These are phyloP conservation scores for Vanrija sp. DNA, from an alignment of 1,284 basidiomycete genomes.

Conservation along the genomic window DNA sequence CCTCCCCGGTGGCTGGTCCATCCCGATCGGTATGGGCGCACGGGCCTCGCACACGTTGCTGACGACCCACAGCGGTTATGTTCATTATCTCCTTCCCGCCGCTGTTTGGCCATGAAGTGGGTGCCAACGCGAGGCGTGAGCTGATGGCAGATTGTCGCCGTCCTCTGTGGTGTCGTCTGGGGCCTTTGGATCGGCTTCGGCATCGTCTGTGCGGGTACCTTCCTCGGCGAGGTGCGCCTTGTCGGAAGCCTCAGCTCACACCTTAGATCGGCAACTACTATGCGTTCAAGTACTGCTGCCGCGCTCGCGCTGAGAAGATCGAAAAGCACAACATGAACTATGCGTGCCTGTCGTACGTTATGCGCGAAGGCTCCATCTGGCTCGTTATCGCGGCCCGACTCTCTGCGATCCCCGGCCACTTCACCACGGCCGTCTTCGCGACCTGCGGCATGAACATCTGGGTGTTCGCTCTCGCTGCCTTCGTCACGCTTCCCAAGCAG, in stretches of 20 bases:
- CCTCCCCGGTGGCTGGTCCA: slow-evolving; percentile 63
- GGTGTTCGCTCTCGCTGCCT: slow-evolving; percentile 64
- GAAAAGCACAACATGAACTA: slow-evolving; percentile 69
- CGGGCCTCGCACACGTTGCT: slow-evolving; percentile 55
- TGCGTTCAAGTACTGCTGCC: slow-evolving; percentile 52
- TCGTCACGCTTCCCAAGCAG: slow-evolving; percentile 70
- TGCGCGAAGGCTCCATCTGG: slow-evolving; percentile 73
- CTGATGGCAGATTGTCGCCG: slow-evolving; percentile 36
- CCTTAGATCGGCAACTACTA: slow-evolving; percentile 52
- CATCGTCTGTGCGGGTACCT: slow-evolving; percentile 36
- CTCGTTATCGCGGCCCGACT: slow-evolving; percentile 68
- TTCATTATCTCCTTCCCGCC: slow-evolving; percentile 48
- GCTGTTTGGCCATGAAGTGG: slow-evolving; percentile 44
- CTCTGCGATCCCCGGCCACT: slow-evolving; percentile 65
- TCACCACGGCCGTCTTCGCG: slow-evolving; percentile 63
- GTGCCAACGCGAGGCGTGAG: background rate
- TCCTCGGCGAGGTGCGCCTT: slow-evolving; percentile 36
- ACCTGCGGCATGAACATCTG: slow-evolving; percentile 72
- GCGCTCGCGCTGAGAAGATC: slow-evolving; percentile 62
- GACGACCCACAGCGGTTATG: slow-evolving; percentile 60
- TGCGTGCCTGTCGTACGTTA: slow-evolving; percentile 69
- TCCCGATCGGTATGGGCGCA: slow-evolving; percentile 67
- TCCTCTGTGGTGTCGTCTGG: slow-evolving; percentile 45
- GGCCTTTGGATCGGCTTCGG: slow-evolving; percentile 46
- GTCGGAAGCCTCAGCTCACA: slow-evolving; percentile 55